A percentile compares a stretch with the other conserved stretches of the same genome.
Evolutionary conservation across 441 rosid species (phyloP).

Genomic region (Biscutella auriculata): DNA sequence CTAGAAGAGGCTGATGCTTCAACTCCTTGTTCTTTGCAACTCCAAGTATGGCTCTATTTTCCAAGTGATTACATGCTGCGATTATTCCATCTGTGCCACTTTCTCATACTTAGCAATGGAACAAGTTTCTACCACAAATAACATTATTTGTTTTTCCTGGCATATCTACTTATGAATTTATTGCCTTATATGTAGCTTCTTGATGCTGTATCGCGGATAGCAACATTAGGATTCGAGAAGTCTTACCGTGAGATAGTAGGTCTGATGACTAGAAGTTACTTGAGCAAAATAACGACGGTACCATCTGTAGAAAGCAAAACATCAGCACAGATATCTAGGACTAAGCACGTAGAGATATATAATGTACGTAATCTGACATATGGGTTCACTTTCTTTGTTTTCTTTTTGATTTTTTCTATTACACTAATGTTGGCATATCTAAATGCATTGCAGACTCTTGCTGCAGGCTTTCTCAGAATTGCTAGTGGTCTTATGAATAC

Average conservation of each 20-base stretch:
- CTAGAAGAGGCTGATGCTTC: slow-evolving; percentile 83
- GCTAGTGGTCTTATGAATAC: slow-evolving; percentile 49
- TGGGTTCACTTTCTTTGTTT: slow-evolving; percentile 6
- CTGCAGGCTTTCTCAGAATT: slow-evolving; percentile 76
- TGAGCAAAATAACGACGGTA: slow-evolving; percentile 38
- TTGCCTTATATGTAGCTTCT: slow-evolving; percentile 49
- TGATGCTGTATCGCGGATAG: slow-evolving; percentile 83
- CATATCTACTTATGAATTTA: slow-evolving; percentile 17
- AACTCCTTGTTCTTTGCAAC: slow-evolving; percentile 53
- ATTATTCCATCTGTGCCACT: not conserved
- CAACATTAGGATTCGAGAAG: slow-evolving; percentile 82
- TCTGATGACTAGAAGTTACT: slow-evolving; percentile 76
- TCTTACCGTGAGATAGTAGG: slow-evolving; percentile 78
- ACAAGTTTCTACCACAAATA: not conserved
- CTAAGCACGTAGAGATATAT: slow-evolving; percentile 67
- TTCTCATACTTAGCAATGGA: not conserved
- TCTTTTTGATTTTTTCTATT: slow-evolving; percentile 14
- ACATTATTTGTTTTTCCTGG: slow-evolving; percentile 4
- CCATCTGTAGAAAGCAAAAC: slow-evolving; percentile 70
- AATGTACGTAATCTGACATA: not conserved
- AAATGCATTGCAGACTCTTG: slow-evolving; percentile 68
- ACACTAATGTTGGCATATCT: slow-evolving; percentile 39
- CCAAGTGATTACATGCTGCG: slow-evolving; percentile 15
- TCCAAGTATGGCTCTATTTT: slow-evolving; percentile 46
- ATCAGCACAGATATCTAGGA: slow-evolving; percentile 45